These are phyloP conservation scores for Pleurotus platypus DNA, from an alignment of 768 basidiomycete species.

Conservation along the genomic window DNA sequence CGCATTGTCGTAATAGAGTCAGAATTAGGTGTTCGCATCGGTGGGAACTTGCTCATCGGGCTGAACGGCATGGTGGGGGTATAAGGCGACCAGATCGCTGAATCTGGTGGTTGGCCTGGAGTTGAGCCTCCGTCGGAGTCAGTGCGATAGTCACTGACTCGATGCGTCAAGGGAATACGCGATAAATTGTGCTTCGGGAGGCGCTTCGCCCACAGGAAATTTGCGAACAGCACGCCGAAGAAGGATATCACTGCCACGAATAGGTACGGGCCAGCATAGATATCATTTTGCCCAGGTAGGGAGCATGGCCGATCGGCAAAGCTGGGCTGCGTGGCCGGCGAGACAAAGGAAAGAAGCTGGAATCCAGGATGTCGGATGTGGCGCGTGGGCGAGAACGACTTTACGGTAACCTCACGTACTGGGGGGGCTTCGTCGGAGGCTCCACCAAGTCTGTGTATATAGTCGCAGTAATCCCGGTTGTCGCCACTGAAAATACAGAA, in stretches of 20 bases:
- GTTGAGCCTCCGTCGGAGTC: conserved; percentile 12
- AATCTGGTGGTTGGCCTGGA: conserved; percentile 23
- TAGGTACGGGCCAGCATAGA: conserved; percentile 63
- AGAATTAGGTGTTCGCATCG: conserved; percentile 37
- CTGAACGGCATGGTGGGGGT: conserved; percentile 30
- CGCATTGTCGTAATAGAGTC: conserved; percentile 33
- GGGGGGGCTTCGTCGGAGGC: conserved; percentile 17
- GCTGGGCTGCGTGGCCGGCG: conserved; percentile 34
- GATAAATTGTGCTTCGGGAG: conserved; percentile 21
- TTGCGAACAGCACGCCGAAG: conserved; percentile 40
- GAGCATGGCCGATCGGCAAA: conserved; percentile 69
- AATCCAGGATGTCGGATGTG: conserved; percentile 79
- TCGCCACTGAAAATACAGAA: conserved; percentile 57
- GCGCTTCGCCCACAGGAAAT: conserved; percentile 28
- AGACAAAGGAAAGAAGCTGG: conserved; percentile 69
- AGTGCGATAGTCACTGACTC: background rate
- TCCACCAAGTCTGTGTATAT: conserved; percentile 43
- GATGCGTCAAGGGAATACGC: conserved; percentile 22
- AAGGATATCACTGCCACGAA: conserved; percentile 57
- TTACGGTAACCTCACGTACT: conserved; percentile 80
- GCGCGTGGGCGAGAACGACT: conserved; percentile 77
- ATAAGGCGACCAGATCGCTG: conserved; percentile 42
- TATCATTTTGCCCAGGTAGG: conserved; percentile 67
- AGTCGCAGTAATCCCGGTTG: conserved; percentile 89
- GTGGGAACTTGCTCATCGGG: conserved; percentile 34